A percentile compares a stretch with the other conserved stretches of the same genome.
Evolutionary conservation across 2,329 filamentous ascomycete genomes (phyloP).

Genomic region (Grosmannia clavigera): DNA sequence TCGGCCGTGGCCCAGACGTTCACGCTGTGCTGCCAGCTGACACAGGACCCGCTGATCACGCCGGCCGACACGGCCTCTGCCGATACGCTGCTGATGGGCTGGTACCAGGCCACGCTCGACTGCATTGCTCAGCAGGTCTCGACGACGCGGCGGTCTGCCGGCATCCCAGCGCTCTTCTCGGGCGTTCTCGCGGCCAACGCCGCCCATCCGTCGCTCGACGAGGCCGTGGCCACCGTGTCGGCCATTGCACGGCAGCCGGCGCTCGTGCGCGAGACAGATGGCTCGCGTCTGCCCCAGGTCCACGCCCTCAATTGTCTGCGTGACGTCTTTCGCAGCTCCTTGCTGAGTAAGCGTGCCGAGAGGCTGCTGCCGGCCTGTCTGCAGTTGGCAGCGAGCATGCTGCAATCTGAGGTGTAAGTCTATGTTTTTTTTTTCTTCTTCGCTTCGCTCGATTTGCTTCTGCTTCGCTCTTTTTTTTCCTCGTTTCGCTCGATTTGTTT

Average conservation of each 20-base stretch:
- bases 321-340: conserved; percentile 78
- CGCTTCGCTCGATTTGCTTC: too few species aligned
- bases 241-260: conserved; percentile 43
- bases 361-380: conserved; percentile 61
- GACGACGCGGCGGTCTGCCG: conserved; percentile 82
- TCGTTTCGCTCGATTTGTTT: not conserved
- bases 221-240: conserved; percentile 51
- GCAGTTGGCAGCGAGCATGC: conserved; percentile 64
- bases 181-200: conserved; percentile 63
- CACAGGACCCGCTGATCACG: conserved; percentile 31
- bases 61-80: conserved; percentile 17
- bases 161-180: conserved; percentile 75
- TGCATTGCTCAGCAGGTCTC: conserved; percentile 66
- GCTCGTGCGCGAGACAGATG: conserved; percentile 43
- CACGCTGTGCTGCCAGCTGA: conserved; percentile 59
- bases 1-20: conserved; percentile 88
- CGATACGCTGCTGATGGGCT: conserved; percentile 43
- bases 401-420: conserved; percentile 64
- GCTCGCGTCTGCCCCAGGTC: conserved; percentile 69
- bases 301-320: conserved; percentile 91
- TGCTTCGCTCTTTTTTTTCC: not conserved
- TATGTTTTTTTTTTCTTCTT: not conserved
- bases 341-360: conserved; percentile 61
- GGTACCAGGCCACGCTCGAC: conserved; percentile 59
- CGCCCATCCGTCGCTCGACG: conserved; percentile 45